phyloP scores from a whole-genome alignment of 2,329 filamentous ascomycete genomes.

The Aspergillus oerlinghausenensis region DNA sequence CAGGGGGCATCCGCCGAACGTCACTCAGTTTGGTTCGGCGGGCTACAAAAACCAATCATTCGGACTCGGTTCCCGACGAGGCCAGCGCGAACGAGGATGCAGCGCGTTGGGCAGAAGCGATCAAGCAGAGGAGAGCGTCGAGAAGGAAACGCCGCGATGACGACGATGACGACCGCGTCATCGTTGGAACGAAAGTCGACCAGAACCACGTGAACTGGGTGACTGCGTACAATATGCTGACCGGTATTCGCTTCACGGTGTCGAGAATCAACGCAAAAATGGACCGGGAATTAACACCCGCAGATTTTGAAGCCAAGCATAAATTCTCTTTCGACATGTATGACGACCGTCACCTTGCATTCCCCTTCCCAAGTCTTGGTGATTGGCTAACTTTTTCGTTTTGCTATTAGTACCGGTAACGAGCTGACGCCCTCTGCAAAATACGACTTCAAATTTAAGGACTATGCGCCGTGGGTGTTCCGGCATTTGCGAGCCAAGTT shows the following conservation, averaged over 20 bases:
- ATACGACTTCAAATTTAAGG: slow-evolving; percentile 99
- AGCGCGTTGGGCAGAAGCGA: slow-evolving; percentile 84
- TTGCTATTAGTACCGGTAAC: slow-evolving; percentile 69
- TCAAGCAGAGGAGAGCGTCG: slow-evolving; percentile 84
- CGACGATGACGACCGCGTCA: slow-evolving; percentile 81
- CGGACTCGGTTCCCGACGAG: slow-evolving; percentile 79
- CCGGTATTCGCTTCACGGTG: slow-evolving; percentile 93
- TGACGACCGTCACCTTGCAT: slow-evolving; percentile 33
- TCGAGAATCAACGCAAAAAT: slow-evolving; percentile 96
- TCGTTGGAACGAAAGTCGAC: slow-evolving; percentile 96
- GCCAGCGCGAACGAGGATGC: slow-evolving; percentile 84
- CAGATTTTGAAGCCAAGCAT: slow-evolving; percentile 88
- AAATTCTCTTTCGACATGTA: slow-evolving; percentile 99
- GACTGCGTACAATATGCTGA: slow-evolving; percentile 99
- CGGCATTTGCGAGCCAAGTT: slow-evolving; percentile 84
- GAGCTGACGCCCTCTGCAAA: slow-evolving; percentile 96
- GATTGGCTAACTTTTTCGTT: slow-evolving; percentile 16
- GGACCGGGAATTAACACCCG: slow-evolving; percentile 81
- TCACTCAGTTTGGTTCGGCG: slow-evolving; percentile 80
- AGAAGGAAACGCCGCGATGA: slow-evolving; percentile 80
- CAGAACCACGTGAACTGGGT: slow-evolving; percentile 97
- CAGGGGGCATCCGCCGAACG: slow-evolving; percentile 62
- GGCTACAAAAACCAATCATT: slow-evolving; percentile 78
- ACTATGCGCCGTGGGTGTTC: slow-evolving; percentile 99
- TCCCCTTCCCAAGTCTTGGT: neutral